Base-by-base conservation (phyloP, 23 red algal genomes). In the Gracilariopsis chorda region DNA sequence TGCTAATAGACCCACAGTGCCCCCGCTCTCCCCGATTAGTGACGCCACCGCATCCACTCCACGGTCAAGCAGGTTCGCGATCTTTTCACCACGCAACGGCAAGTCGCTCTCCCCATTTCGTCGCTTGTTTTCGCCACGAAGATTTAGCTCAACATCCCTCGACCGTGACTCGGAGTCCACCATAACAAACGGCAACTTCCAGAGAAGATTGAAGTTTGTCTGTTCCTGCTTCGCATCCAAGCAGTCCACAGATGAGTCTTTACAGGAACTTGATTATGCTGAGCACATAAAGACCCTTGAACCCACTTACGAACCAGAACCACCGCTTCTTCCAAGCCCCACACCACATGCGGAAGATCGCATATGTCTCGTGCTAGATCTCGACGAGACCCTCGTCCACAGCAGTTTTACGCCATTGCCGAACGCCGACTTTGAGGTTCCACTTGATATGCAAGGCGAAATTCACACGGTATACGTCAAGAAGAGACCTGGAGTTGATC, bases 301-400 rank as follows among this genome's bases (percentile, higher is more conserved):
- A 65, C 82, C 82, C n/a, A 79, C 82, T 24, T 88, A 95, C 36
- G 84, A 84, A 33, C 85, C 83, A 49, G 42, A 58, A 21, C 49
- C 52, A 42, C 94, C 88, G 20, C 82, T 96, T 44, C 87, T 90
- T n/a, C 87, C 94, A 0, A 51, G 43, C 19, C 61, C 51, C 28
- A 35, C 61, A 45, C 49, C 46, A 27, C 57, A 76, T 34, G 82
- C 68, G 36, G 29, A 77, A 36, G 88, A 52, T 65, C 48, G 68
- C 5, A 80, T 82, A 65, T 91, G 88, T 44, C 84, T 98, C 13
- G 93, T 98, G 3, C 86, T 98, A 24, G 96, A 98, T 46, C 87
- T 98, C 41, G 96, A 98, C 78, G 96, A 98, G 51, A 98, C 96
- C 43, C 86, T 98, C 35, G 96, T 98, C 10, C 96, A 98, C 58